Evolutionary conservation across 805 yeast genomes (phyloP), one percentile per base, ranked within the genome.

Genomic region (Suhomyces canberraensis): DNA sequence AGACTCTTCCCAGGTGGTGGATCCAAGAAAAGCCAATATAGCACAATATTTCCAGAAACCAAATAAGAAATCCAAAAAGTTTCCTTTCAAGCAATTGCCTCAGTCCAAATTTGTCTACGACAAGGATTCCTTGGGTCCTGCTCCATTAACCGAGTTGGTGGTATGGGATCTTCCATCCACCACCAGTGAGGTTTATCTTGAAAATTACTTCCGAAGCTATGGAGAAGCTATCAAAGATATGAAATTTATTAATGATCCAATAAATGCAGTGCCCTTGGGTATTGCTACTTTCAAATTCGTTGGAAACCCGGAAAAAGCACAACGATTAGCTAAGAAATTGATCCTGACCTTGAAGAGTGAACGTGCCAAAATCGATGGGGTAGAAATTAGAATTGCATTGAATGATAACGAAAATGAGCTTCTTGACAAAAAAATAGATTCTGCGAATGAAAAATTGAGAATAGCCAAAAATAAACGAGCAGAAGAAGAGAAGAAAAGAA

Each of bases 191-290:
- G 36, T 57, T 4, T 68, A 67, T 42, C 50, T 68, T 19, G 45
- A 53, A 13, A 78, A 81, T 42, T 79, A 75, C 44, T 75, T 85
- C 44, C 71, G 71, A 28, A 60, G 72, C 16, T 83, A 67, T 58
- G 96, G 96, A 3, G 73, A 71, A 20, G 51, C 66, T 4, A 69
- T 89, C 3, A 68, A 73, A 18, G 78, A 76, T 26, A 61, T 83
- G 33, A 75, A 76, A 40, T 67, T 78, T 41, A 66, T 81, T 8
- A 76, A 72, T 38, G 93, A 89, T 51, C 86, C 91, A 0, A 66
- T 69, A 16, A 79, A 85, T 29, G 95, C 89, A 2, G 83, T 81
- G 14, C 90, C 95, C 0, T 58, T 89, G 27, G 93, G 95, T 8
- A 65, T 88, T 16, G 82, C 82, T 34, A 61, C 76, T 15, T 65